Evolutionary conservation across 2,329 filamentous ascomycete species (phyloP).

Genomic region (Fusarium verticillioides): DNA sequence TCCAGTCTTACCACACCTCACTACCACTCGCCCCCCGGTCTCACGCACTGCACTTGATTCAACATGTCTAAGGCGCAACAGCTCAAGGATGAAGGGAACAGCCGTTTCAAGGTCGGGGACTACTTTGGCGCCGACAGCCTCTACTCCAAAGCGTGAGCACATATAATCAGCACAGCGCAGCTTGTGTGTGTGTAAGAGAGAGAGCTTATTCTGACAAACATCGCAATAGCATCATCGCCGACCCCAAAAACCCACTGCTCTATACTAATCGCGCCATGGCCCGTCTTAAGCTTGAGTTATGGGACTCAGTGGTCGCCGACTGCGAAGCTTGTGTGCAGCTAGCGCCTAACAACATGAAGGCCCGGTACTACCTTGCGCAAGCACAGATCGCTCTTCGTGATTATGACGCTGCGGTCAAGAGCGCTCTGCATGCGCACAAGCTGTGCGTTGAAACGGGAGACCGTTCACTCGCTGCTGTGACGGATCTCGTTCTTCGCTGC

Average conservation of each 20-base stretch:
- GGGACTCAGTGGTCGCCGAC: conserved; percentile 80
- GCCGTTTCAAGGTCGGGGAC: conserved; percentile 72
- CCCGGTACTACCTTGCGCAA: conserved; percentile 83
- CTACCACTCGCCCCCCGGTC: not conserved
- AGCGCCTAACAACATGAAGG: conserved; percentile 76
- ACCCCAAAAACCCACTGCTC: conserved; percentile 79
- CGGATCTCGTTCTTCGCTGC: conserved; percentile 77
- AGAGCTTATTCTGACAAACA: conserved; percentile 15
- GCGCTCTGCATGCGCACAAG: conserved; percentile 78
- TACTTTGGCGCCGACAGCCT: conserved; percentile 72
- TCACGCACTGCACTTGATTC: not conserved
- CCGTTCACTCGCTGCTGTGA: conserved; percentile 76
- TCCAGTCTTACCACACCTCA: not conserved
- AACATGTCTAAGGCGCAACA: conserved; percentile 51
- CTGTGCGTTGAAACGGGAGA: conserved; percentile 72
- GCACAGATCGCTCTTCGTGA: conserved; percentile 76
- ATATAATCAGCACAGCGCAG: not conserved
- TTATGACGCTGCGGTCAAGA: conserved; percentile 76
- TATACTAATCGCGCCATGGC: conserved; percentile 93
- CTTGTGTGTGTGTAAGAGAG: not conserved
- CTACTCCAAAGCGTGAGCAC: conserved; percentile 76
- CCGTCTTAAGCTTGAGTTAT: conserved; percentile 77
- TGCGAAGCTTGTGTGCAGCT: conserved; percentile 80
- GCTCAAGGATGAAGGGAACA: conserved; percentile 71
- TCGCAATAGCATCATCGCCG: conserved; percentile 74